phyloP scores from a whole-genome alignment of 2,329 filamentous ascomycete species.

The Neopestalotiopsis sp. region DNA sequence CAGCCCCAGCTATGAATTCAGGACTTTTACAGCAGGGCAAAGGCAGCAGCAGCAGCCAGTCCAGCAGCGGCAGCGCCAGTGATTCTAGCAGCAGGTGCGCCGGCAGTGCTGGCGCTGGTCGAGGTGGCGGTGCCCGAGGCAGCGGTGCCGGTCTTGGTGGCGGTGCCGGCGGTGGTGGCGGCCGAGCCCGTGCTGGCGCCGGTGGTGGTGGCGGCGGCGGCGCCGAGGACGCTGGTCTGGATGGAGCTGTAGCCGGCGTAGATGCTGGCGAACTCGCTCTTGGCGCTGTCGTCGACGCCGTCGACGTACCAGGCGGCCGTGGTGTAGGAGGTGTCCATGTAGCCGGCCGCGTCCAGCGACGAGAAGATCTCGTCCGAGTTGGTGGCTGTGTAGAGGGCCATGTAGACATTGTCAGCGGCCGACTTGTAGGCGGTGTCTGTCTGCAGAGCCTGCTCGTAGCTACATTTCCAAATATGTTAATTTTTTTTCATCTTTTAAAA shows the following conservation, averaged over 20 bases:
- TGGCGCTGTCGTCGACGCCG: constrained; percentile 1
- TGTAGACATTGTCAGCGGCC: too few species aligned
- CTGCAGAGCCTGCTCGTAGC: not conserved
- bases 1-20: not conserved
- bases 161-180: not conserved
- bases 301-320: constrained; percentile 11
- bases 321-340: not conserved
- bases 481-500: too few species aligned
- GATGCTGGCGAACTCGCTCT: constrained; percentile 9
- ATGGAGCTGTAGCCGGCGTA: not conserved
- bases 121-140: not conserved
- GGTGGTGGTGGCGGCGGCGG: not conserved
- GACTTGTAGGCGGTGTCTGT: not conserved
- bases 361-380: constrained; percentile 10
- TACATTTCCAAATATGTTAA: not conserved
- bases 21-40: not conserved
- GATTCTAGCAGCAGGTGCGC: not conserved
- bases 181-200: not conserved
- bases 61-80: constrained; percentile 6
- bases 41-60: constrained; percentile 5
- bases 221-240: constrained; percentile 8
- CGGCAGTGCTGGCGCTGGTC: constrained; percentile 10
- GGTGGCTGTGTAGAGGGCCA: not conserved
- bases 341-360: not conserved
- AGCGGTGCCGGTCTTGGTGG: not conserved